phyloP scores from a whole-genome alignment of 257 asterid genomes.

The Lantana camara region DNA sequence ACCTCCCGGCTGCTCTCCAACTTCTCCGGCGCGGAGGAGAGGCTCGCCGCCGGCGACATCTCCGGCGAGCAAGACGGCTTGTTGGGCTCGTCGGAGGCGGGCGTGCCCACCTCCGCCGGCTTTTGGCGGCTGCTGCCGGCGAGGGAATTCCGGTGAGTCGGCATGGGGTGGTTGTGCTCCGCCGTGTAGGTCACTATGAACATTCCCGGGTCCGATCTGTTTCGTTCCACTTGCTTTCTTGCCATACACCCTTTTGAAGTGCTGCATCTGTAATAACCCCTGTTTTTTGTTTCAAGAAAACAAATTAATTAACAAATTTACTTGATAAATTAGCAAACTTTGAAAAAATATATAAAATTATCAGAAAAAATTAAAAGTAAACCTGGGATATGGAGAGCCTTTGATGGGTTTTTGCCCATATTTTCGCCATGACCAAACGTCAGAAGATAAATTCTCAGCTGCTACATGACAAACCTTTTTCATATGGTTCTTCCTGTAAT shows the following conservation, averaged over 20 bases:
- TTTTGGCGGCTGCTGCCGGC: slow-evolving; percentile 87
- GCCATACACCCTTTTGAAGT: slow-evolving; percentile 91
- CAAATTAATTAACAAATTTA: slow-evolving; percentile 10
- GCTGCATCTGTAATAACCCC: slow-evolving; percentile 97
- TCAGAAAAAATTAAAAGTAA: not conserved
- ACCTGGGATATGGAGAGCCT: slow-evolving; percentile 98
- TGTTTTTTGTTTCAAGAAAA: slow-evolving; percentile 28
- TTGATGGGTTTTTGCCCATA: slow-evolving; percentile 96
- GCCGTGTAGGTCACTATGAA: slow-evolving; percentile 85
- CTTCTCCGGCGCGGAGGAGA: slow-evolving; percentile 53
- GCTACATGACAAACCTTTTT: slow-evolving; percentile 81
- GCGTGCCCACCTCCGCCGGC: slow-evolving; percentile 37
- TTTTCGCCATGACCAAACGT: slow-evolving; percentile 96
- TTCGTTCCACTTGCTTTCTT: slow-evolving; percentile 93
- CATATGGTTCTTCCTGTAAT: slow-evolving; percentile 65
- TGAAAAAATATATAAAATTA: not conserved
- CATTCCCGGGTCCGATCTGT: slow-evolving; percentile 93
- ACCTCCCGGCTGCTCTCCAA: slow-evolving; percentile 56
- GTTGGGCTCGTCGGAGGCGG: slow-evolving; percentile 41
- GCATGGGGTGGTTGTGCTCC: slow-evolving; percentile 94
- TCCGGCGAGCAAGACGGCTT: slow-evolving; percentile 49
- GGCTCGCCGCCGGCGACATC: slow-evolving; percentile 38
- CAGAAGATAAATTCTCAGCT: slow-evolving; percentile 81
- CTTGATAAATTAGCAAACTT: not conserved
- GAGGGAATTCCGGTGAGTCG: slow-evolving; percentile 86